Conservation (phyloP, 1,284 basidiomycete genomes). For the Heterobasidion occidentale region DNA sequence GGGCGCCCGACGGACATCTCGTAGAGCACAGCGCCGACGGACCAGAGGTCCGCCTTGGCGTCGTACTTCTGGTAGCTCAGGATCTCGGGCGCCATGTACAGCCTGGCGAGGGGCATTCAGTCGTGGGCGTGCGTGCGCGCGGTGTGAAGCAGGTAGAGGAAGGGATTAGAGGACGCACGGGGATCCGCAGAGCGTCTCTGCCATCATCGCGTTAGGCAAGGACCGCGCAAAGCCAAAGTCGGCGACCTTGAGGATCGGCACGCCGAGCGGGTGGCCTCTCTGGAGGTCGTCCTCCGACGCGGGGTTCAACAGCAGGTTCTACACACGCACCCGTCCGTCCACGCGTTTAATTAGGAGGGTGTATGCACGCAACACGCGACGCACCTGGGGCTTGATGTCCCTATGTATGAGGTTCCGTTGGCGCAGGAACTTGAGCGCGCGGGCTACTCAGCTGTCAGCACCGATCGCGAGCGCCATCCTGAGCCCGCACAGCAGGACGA, state of each 20-base stretch:
- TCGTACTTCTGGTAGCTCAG: constrained; percentile 97
- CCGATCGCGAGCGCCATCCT: neutral
- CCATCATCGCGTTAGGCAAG: constrained; percentile 88
- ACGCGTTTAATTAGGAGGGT: constrained; percentile 28
- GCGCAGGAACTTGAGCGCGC: constrained; percentile 89
- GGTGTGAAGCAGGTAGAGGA: no score
- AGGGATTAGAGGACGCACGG: constrained; percentile 73
- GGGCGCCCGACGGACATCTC: constrained; percentile 94
- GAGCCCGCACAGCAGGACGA: constrained; percentile 1
- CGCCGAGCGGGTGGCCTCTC: constrained; percentile 84
- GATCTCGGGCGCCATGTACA: constrained; percentile 99
- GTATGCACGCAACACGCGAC: constrained; percentile 1
- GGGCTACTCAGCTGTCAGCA: constrained; percentile 40
- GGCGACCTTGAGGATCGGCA: constrained; percentile 93
- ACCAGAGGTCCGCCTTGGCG: constrained; percentile 97
- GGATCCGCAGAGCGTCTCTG: constrained; percentile 96
- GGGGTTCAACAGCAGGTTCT: constrained; percentile 85
- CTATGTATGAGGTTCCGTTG: constrained; percentile 89
- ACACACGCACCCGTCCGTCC: no score
- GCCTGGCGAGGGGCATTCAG: constrained; percentile 28
- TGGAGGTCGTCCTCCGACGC: constrained; percentile 73
- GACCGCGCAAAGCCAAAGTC: constrained; percentile 98
- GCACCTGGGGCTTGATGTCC: constrained; percentile 87
- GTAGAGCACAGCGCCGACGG: constrained; percentile 93
- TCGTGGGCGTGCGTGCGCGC: no score